Base-by-base conservation (phyloP, 1,284 basidiomycete genomes). In the Xerocomus nothofagi region DNA sequence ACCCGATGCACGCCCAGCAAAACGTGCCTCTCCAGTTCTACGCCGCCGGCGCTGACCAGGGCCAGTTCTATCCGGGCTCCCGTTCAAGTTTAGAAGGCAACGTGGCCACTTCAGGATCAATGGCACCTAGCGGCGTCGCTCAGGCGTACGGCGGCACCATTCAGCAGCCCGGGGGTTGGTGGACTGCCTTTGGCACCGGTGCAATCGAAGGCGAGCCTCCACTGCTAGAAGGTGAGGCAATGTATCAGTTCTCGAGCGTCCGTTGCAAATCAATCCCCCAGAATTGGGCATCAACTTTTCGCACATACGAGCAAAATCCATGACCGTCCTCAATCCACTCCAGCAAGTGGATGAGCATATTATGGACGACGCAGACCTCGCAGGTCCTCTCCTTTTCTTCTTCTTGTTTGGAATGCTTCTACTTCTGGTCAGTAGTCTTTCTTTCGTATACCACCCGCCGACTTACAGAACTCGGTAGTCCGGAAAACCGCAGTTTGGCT, bases 281-380 rank as follows among this genome's bases (percentile, higher is more conserved):
- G 96, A 99, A 70, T 84, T 99, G 24, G 97, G 96, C 39, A 95
- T 99, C 70, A 98, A 99, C 72, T 94, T 98, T 61, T 83, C 86
- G 33, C 97, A 99, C 70, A 98, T 99, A 69, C 80, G 91, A 40
- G 86, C 86, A 53, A 99, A 99, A 75, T 91, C 93, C 14, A 73
- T 96, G 71, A 93, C 97, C 0, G 97, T 99, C 4, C 82, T 99
- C 50, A 98, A 98, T 63, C 97, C 97, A 1, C 73, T 98, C 24
- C 82, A 84, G 55, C 78, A 78, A 51, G 86, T 98, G 50, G 91
- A 99, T 60, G 90, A 91, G 54, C 89, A 85, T 61, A 98, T 99
- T 61, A 99, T 99, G 97, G 97, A 99, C 71, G 97, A 99, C 65
- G 94, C 96, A 34, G 97, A 99, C 72, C 79, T 99, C 24, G 95